Evolutionary conservation across 441 rosid genomes (phyloP), one percentile per base, ranked within the genome.

Genomic region (Adansonia madagascariensis): DNA sequence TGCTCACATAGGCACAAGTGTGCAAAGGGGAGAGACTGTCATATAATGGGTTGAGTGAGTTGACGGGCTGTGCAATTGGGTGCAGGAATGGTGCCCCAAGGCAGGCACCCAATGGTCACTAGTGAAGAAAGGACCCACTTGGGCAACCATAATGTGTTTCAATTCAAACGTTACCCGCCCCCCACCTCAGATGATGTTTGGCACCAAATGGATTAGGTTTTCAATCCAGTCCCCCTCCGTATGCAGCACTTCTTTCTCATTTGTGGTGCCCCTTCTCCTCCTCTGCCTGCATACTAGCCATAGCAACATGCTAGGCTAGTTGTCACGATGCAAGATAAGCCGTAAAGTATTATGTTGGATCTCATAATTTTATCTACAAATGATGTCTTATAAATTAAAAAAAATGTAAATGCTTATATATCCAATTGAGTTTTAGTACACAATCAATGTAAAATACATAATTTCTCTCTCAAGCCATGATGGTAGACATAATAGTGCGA

Each of bases 151-250:
- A 71, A 65, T 35, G 56, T 79, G 79, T 52, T 60, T 73, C 59
- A 12, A 65, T 75, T n/a, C 68, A 64, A 39, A 3, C 56, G 70
- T 31, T 31, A 31, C 35, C 35, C 35, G 4, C 35, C 35, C 35
- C 35, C 35, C 35, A 31, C 35, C 35, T 31, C 35, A 31, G 35
- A 31, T 31, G 35, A 31, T 31, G 35, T 31, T 27, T 69, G 64
- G 75, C 63, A 43, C 65, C 50, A 61, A 24, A 59, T 56, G 80
- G 64, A 55, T 53, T 1, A 60, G 79, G 39, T 57, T 82, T 85
- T 84, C 75, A 84, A 86, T 84, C 88, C 46, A 80, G 84, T 76
- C 80, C 82, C 84, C 87, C 50, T 73, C 84, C 81, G 85, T 83
- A 82, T 86, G 31, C n/a, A 78, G 81, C 86, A 84, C 89, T 64